Evolutionary conservation across 2,329 filamentous ascomycete species (phyloP).

Genomic region (Camptophora hylomeconis): DNA sequence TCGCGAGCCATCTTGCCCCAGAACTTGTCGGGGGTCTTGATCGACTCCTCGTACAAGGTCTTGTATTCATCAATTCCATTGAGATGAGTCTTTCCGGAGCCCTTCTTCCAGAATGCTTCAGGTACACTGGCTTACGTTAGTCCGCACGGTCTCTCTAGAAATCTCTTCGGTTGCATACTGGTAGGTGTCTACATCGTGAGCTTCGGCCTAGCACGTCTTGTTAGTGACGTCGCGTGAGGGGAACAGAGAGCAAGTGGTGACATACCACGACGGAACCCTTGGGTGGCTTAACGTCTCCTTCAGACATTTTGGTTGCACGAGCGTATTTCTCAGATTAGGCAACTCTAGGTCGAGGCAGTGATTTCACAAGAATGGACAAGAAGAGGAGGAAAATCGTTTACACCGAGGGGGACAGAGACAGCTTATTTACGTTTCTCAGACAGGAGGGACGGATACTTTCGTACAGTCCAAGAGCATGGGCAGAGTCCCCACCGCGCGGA

Average conservation of each 20-base stretch:
- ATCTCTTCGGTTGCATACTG: conserved; percentile 21
- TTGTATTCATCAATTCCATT: conserved; percentile 49
- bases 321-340: no score
- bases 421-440: no score
- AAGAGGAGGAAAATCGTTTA: no score
- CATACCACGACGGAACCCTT: conserved; percentile 29
- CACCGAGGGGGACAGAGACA: no score
- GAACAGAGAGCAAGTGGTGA: conserved; percentile 2
- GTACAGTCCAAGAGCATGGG: no score
- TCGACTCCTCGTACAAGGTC: conserved; percentile 65
- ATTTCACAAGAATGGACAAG: no score
- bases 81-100: conserved; percentile 47
- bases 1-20: conserved; percentile 80
- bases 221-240: background rate
- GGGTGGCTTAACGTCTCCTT: conserved; percentile 22
- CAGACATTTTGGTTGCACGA: conserved; percentile 22
- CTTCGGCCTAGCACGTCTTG: conserved; percentile 20
- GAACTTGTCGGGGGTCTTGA: conserved; percentile 77
- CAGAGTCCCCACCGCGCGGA: no score
- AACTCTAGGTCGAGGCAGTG: no score
- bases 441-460: no score
- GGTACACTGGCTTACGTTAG: conserved; percentile 30
- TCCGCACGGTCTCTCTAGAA: background rate
- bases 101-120: conserved; percentile 43
- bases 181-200: conserved; percentile 36